Conservation (phyloP, 176 grass and related monocot genomes). For the Carex littledalei region DNA sequence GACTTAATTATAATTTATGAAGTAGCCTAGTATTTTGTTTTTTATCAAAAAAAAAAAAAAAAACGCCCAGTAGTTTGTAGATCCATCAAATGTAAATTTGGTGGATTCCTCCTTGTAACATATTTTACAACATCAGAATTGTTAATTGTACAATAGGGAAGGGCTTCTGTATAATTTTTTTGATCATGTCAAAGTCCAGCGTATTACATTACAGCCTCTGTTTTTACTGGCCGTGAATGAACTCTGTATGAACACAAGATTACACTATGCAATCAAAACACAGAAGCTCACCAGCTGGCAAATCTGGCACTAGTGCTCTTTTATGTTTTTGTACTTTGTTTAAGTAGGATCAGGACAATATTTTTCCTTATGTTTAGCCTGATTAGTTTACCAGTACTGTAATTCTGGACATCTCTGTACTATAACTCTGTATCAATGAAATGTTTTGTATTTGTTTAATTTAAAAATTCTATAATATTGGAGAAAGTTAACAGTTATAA, state of each 20-base stretch:
- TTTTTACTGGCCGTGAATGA: constrained; percentile 17
- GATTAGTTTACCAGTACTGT: too few species aligned
- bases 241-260: background rate
- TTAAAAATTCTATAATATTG: background rate
- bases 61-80: background rate
- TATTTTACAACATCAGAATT: background rate
- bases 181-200: background rate
- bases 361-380: too few species aligned
- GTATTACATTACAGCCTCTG: constrained; percentile 9
- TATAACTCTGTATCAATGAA: too few species aligned
- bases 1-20: background rate
- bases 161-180: background rate
- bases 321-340: too few species aligned
- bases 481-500: background rate
- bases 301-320: too few species aligned
- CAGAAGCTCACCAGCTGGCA: too few species aligned
- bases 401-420: too few species aligned
- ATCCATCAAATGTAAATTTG: constrained; percentile 17
- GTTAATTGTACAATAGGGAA: background rate
- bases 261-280: background rate
- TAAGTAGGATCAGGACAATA: too few species aligned
- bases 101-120: background rate
- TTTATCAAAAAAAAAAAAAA: too few species aligned
- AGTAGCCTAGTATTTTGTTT: background rate
- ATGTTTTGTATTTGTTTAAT: background rate